These are phyloP conservation scores for Mycena citricolor DNA, from an alignment of 1,284 basidiomycete genomes.

Conservation along the genomic window DNA sequence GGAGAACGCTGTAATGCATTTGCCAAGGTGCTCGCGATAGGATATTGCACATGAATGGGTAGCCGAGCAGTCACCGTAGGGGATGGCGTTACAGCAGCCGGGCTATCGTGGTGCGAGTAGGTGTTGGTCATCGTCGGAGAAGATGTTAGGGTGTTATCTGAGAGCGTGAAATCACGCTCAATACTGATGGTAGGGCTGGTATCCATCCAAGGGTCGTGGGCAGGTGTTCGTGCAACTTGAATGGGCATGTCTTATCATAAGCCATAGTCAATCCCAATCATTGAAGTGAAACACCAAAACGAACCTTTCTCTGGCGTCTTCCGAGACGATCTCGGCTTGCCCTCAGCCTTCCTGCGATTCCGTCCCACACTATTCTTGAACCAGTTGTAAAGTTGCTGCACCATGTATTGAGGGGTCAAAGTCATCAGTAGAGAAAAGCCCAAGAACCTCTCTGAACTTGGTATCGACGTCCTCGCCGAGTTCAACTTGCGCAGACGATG, in stretches of 20 bases:
- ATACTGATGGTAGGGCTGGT: conserved; percentile 33
- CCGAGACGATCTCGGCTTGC: conserved; percentile 47
- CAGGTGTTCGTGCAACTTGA: no score
- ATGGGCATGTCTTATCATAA: no score
- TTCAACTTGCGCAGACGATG: conserved; percentile 42
- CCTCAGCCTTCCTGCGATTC: conserved; percentile 52
- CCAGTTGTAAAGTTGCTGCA: conserved; percentile 67
- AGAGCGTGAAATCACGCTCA: conserved; percentile 5
- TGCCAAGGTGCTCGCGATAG: conserved; percentile 16
- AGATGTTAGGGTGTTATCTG: conserved; percentile 8
- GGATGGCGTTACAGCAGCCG: conserved; percentile 33
- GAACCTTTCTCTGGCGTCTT: conserved; percentile 47
- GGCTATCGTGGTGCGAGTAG: conserved; percentile 29
- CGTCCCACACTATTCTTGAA: conserved; percentile 65
- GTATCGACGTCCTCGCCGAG: conserved; percentile 53
- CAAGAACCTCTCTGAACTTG: conserved; percentile 52
- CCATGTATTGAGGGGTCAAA: conserved; percentile 12
- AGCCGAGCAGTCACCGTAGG: conserved; percentile 38
- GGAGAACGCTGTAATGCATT: conserved; percentile 19
- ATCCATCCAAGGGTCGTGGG: conserved; percentile 33
- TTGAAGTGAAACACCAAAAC: conserved; percentile 10
- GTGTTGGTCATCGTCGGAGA: conserved; percentile 13
- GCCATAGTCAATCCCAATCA: no score
- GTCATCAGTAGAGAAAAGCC: conserved; percentile 4
- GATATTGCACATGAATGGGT: conserved; percentile 32